A percentile compares a stretch with the other conserved stretches of the same genome.
phyloP scores from a whole-genome alignment of 768 basidiomycete species.

The Agaricus bisporus region DNA sequence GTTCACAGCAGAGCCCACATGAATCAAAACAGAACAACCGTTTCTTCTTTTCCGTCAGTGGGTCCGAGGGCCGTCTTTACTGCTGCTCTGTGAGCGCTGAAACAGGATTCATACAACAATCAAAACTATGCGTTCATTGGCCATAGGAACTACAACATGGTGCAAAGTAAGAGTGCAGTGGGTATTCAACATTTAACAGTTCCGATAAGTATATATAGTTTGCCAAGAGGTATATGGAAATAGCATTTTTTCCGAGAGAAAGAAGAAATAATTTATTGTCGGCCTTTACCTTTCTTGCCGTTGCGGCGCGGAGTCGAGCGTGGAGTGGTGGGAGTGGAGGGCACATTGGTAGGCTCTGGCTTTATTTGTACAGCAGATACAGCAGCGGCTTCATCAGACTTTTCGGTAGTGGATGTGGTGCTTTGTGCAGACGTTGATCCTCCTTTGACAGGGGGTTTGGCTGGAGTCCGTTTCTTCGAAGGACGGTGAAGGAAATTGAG shows the following conservation, averaged over 20 bases:
- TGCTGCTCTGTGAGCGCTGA: too few relatives aligned
- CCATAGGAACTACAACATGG: constrained; percentile 1
- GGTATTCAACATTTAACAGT: not conserved
- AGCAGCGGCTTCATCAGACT: not conserved
- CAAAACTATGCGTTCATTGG: not conserved
- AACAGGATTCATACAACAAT: not conserved
- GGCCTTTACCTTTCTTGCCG: constrained; percentile 4
- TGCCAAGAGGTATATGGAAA: not conserved
- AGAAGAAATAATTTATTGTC: not conserved
- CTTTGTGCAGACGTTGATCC: not conserved
- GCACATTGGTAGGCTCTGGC: not conserved
- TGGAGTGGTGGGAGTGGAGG: not conserved
- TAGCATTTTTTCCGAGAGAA: not conserved
- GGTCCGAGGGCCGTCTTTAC: too few relatives aligned
- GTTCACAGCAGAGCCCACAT: too few relatives aligned
- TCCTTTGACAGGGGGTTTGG: not conserved
- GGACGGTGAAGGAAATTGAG: constrained; percentile 57
- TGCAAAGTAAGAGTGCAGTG: not conserved
- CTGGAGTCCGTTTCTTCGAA: constrained; percentile 10
- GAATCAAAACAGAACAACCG: too few relatives aligned
- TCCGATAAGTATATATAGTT: not conserved
- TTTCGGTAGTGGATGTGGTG: not conserved
- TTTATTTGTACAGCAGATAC: not conserved
- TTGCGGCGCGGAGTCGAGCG: not conserved
- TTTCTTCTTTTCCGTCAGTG: too few relatives aligned